These are phyloP conservation scores for Fusarium sp. DNA, from an alignment of 2,329 filamentous ascomycete species.

Conservation along the genomic window DNA sequence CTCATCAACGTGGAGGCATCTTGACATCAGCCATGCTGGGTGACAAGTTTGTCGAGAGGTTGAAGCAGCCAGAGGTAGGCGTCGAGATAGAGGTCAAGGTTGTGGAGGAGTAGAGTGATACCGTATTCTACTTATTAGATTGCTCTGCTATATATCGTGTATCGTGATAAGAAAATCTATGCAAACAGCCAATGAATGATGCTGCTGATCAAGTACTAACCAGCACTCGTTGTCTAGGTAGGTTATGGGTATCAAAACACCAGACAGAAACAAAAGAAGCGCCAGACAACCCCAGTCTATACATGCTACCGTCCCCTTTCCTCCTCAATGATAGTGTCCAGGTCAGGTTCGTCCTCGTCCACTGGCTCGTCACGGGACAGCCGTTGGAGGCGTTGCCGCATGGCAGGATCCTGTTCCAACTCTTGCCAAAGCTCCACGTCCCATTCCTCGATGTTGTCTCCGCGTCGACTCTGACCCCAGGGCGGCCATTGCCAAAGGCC, in stretches of 20 bases:
- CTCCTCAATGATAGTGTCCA: slow-evolving; percentile 32
- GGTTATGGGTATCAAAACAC: slow-evolving; percentile 41
- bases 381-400: slow-evolving; percentile 56
- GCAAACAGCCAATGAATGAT: slow-evolving; percentile 1
- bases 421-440: slow-evolving; percentile 69
- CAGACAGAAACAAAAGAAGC: slow-evolving; percentile 20
- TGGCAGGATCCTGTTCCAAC: slow-evolving; percentile 63
- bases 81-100: slow-evolving; percentile 25
- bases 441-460: slow-evolving; percentile 61
- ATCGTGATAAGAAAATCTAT: slow-evolving; percentile 22
- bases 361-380: slow-evolving; percentile 53
- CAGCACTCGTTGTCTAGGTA: slow-evolving; percentile 25
- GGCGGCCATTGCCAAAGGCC: slow-evolving; percentile 62
- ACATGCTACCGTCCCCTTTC: slow-evolving; percentile 18
- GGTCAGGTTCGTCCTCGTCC: slow-evolving; percentile 41
- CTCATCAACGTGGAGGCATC: slow-evolving; percentile 30
- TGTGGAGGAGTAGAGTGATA: background rate
- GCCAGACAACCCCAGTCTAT: background rate
- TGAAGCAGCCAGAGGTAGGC: slow-evolving; percentile 11
- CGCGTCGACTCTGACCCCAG: slow-evolving; percentile 52
- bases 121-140: slow-evolving; percentile 1
- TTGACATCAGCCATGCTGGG: slow-evolving; percentile 36
- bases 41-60: slow-evolving; percentile 20
- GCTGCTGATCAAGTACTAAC: slow-evolving; percentile 8
- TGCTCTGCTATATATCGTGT: slow-evolving; percentile 14